A percentile compares a stretch with the other conserved stretches of the same genome.
Evolutionary conservation across 176 grass and related monocot genomes (phyloP).

Genomic region (Metroxylon sagu): DNA sequence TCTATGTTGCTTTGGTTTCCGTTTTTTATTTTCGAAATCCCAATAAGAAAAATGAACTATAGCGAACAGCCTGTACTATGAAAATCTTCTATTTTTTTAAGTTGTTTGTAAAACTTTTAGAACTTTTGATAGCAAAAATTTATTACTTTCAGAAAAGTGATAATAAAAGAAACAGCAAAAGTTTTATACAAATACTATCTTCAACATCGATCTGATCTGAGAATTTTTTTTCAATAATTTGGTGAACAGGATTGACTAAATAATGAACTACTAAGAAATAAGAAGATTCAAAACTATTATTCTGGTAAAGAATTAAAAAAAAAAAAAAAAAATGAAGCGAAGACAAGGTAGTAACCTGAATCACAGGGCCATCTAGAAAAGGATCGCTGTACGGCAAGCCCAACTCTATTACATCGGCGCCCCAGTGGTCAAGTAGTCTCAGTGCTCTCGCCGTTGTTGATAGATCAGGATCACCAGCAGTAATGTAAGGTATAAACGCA

Average conservation of each 20-base stretch:
- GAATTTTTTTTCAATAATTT: too few relatives aligned
- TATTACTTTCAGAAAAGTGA: too few relatives aligned
- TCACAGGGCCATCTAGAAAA: conserved; percentile 15
- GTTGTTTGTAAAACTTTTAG: too few relatives aligned
- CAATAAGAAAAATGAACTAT: neutral
- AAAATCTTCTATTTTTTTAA: too few relatives aligned
- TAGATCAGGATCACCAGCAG: conserved; percentile 25
- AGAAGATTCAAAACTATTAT: too few relatives aligned
- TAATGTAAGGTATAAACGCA: conserved; percentile 19
- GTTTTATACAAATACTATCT: too few relatives aligned
- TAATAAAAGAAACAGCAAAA: too few relatives aligned
- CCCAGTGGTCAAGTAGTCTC: neutral
- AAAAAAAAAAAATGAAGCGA: neutral
- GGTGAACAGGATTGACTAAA: too few relatives aligned
- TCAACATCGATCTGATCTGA: too few relatives aligned
- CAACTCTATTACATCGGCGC: conserved; percentile 17
- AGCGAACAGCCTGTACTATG: too few relatives aligned
- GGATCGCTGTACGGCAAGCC: conserved; percentile 9
- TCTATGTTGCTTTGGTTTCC: neutral
- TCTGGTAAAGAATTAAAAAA: neutral
- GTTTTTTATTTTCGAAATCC: neutral
- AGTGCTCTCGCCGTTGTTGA: conserved; percentile 4
- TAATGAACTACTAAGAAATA: too few relatives aligned
- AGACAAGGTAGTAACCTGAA: conserved; percentile 14
- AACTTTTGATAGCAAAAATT: too few relatives aligned